A percentile compares a stretch with the other conserved stretches of the same genome.
Evolutionary conservation across 208 protist genomes (phyloP).

Genomic region (Plasmodiophora brassicae): DNA sequence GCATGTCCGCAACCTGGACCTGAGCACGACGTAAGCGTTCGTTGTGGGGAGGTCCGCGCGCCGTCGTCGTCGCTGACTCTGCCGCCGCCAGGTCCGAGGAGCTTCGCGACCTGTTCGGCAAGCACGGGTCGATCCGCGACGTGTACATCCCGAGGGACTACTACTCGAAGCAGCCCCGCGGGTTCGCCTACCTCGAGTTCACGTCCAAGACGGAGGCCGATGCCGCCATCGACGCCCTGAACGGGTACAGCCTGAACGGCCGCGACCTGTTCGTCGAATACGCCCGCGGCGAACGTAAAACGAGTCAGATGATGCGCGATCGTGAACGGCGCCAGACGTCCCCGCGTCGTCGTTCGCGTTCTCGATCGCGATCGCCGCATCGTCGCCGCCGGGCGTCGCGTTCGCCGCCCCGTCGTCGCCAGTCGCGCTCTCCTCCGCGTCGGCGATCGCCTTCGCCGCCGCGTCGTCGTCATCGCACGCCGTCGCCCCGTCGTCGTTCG

Average conservation of each 20-base stretch:
- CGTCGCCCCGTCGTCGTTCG: neutral
- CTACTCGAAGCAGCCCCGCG: slow-evolving; percentile 23
- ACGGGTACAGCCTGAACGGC: neutral
- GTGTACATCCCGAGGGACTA: slow-evolving; percentile 38
- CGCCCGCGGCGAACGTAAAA: slow-evolving; percentile 14
- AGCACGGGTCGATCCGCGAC: slow-evolving; percentile 9
- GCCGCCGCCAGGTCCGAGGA: neutral
- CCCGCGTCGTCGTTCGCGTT: too few species aligned
- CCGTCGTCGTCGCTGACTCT: neutral
- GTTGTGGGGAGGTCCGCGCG: too few species aligned
- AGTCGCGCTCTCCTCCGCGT: neutral
- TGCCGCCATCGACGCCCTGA: neutral
- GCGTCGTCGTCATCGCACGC: neutral
- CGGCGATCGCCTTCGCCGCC: neutral
- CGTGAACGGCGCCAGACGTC: too few species aligned
- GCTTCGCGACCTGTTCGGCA: slow-evolving; percentile 17
- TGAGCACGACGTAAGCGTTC: neutral
- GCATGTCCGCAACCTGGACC: slow-evolving; percentile 32
- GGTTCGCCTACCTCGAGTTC: slow-evolving; percentile 34
- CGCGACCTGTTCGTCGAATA: slow-evolving; percentile 14
- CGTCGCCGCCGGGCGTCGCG: neutral
- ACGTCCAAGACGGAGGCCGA: neutral
- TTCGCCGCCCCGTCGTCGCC: neutral
- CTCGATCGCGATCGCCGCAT: neutral
- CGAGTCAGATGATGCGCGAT: neutral